A percentile compares a stretch with the other conserved stretches of the same genome.
Evolutionary conservation across 495 filamentous ascomycete species (phyloP).

Genomic region (Penicillium ochrochloron): DNA sequence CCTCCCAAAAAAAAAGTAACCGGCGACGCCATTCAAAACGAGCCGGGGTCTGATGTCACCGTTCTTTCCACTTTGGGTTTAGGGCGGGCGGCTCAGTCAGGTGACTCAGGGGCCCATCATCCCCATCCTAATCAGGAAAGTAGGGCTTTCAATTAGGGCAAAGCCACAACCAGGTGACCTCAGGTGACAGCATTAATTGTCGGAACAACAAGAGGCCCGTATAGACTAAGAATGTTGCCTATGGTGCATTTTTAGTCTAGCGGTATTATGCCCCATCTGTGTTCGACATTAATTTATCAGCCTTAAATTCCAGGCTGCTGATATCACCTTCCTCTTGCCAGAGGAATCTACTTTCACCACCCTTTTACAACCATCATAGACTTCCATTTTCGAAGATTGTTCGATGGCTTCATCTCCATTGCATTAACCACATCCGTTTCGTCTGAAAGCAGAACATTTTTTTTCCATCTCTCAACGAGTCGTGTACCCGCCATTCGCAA

Average conservation of each 20-base stretch:
- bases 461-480: conserved; percentile 28
- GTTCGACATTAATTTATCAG: no score
- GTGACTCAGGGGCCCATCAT: conserved; percentile 5
- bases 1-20: conserved; percentile 9
- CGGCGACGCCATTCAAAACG: conserved; percentile 14
- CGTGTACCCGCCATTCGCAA: conserved; percentile 49
- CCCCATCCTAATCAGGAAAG: not conserved
- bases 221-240: no score
- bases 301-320: not conserved
- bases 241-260: no score
- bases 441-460: not conserved
- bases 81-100: conserved; percentile 17
- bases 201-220: no score
- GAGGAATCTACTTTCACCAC: no score
- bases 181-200: not conserved
- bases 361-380: no score
- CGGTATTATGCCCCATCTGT: no score
- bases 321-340: no score
- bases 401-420: not conserved
- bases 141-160: conserved; percentile 5
- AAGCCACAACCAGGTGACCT: not conserved
- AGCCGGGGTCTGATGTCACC: conserved; percentile 22
- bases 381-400: not conserved
- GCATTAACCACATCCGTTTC: not conserved
- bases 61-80: conserved; percentile 19